Base-by-base conservation (phyloP, 129 eudicot species). In the Ambrosia artemisiifolia region DNA sequence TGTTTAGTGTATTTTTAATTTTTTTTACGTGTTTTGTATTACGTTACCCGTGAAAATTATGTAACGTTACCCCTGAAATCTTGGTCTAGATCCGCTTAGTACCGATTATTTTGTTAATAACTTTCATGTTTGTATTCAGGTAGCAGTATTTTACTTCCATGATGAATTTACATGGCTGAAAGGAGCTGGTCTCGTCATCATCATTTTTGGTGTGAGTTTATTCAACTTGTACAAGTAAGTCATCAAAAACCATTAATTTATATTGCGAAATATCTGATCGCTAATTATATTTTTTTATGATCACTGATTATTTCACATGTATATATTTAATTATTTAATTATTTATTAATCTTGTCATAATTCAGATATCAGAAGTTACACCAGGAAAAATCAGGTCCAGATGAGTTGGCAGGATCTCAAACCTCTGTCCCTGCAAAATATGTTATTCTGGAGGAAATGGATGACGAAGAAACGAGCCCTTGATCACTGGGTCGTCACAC, bases 181-280 rank as follows among this genome's bases (percentile, higher is more conserved):
- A 81, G 98, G 96, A 49, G 76, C 73, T 56, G 98, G 98, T 65
- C 98, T 94, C 18, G 61, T 83, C 59, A 90, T 74, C 18, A 94
- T 94, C 51, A 84, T 94, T 81, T 24, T 90, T 75, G 98, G 98
- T 69, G 98, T 90, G 79, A 82, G 98, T 73, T 74, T 94, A 62
- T 94, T 94, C 73, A 94, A 94, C 70, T 86, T 85, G 97, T 94
- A 85, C 97, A 94, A 94, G 98, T 94, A 86, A 79, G 98, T 88
- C 35, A 70, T 79, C 71, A 20, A 42, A 48, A 33, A 18, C 49
- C 57, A 3, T 60, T 18, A 35, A 12, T 35, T 36, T 53, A 20
- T 70, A n/a, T 28, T 72, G 11, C 14, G 44, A 4, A 42, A 28
- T 11, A 11, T 40, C 7, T 7, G 38, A 8, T 18, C 44, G 43